Evolutionary conservation across 352 stramenopile genomes (phyloP).

Genomic region (Phytophthora sojae): DNA sequence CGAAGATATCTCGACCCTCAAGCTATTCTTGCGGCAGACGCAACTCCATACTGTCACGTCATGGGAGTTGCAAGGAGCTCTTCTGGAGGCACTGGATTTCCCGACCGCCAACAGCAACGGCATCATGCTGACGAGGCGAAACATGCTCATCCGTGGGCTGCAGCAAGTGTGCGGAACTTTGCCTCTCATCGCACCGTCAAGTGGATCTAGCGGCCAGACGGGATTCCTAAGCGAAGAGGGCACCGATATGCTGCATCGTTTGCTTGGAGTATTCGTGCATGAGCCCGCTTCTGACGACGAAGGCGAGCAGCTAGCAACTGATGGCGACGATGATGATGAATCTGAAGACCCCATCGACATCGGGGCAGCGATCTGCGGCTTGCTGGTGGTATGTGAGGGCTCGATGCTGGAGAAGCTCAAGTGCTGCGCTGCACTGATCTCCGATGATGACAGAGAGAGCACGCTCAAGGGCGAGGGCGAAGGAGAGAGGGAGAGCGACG

Average conservation of each 20-base stretch:
- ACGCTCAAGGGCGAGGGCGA: constrained; percentile 31
- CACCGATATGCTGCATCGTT: constrained; percentile 64
- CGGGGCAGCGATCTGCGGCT: constrained; percentile 58
- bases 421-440: constrained; percentile 50
- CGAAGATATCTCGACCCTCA: constrained; percentile 74
- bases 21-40: constrained; percentile 72
- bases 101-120: constrained; percentile 20
- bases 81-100: constrained; percentile 54
- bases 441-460: constrained; percentile 40
- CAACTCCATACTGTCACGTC: constrained; percentile 60
- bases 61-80: constrained; percentile 42
- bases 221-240: constrained; percentile 67
- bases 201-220: constrained; percentile 22
- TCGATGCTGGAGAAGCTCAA: constrained; percentile 64
- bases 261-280: constrained; percentile 73
- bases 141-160: constrained; percentile 59
- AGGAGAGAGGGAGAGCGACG: constrained; percentile 22
- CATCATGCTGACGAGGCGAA: constrained; percentile 48
- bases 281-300: constrained; percentile 46
- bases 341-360: constrained; percentile 63
- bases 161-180: constrained; percentile 54
- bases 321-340: constrained; percentile 60
- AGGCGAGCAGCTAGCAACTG: constrained; percentile 31
- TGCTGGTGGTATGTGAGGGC: constrained; percentile 78
- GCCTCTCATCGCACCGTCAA: constrained; percentile 25